Evolutionary conservation across 2,329 filamentous ascomycete species (phyloP), one percentile per base, ranked within the genome.

Genomic region (Echinosphaeria canescens): DNA sequence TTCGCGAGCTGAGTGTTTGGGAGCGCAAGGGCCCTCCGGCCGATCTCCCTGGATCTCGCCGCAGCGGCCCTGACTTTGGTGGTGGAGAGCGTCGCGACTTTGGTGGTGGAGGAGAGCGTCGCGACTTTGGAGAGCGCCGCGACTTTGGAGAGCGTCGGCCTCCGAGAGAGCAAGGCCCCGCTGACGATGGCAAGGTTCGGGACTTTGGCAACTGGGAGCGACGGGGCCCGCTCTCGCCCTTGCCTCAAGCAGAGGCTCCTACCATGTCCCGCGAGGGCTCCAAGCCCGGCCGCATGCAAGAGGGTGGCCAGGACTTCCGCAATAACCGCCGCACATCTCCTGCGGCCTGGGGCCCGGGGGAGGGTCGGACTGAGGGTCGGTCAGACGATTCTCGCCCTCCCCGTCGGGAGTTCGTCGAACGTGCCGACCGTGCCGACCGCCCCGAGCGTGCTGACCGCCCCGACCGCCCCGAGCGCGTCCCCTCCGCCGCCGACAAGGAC

Each of bases 201-300:
- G 79, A 90, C 46, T 75, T 88, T 36, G 64, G 68, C 38, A 90
- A 81, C 50, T 98, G 88, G 88, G 85, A 93, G 52, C 78, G 88
- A 40, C 88, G 79, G 45, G 88, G 88, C 10, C 88, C 88, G 20
- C 60, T 95, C 29, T 79, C 85, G 23, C 80, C 85, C 13, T 59
- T 54, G 37, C 58, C 58, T 27, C 62, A 54, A 31, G 36, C 53
- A 24, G 63, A 71, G 34, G 54, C 56, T 29, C 38, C 46, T 13
- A 46, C 50, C 14, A 52, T 49, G 26, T 56, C 59, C 27, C 59
- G 66, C 33, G 65, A 70, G 22, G 60, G 54, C 32, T 62, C 60
- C 44, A n/a, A n/a, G n/a, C n/a, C n/a, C n/a, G n/a, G n/a, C n/a
- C n/a, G n/a, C n/a, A n/a, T n/a, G n/a, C n/a, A n/a, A n/a, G n/a